Conservation (phyloP, 495 filamentous ascomycete genomes). For the Massariosphaeria phaeospora region DNA sequence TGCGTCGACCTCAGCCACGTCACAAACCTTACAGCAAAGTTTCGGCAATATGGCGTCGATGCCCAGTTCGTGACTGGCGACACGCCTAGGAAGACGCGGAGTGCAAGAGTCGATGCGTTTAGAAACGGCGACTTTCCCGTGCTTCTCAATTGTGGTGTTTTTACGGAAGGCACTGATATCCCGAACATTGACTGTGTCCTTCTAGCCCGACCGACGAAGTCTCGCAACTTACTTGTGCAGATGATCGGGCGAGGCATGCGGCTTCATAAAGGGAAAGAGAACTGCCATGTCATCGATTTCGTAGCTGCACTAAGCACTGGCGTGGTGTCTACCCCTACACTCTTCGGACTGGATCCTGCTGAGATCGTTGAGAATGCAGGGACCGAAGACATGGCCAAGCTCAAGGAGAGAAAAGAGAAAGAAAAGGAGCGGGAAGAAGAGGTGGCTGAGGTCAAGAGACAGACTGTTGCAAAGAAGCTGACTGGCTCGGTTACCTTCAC, state of each 20-base stretch:
- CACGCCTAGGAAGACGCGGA: slow-evolving; percentile 61
- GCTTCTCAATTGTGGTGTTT: slow-evolving; percentile 90
- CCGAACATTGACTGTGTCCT: slow-evolving; percentile 95
- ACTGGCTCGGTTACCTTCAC: slow-evolving; percentile 60
- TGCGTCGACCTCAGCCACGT: slow-evolving; percentile 88
- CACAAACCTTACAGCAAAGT: slow-evolving; percentile 61
- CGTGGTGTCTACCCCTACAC: slow-evolving; percentile 80
- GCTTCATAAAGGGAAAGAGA: slow-evolving; percentile 68
- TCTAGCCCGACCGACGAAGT: slow-evolving; percentile 81
- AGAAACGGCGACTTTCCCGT: slow-evolving; percentile 73
- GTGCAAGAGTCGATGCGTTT: slow-evolving; percentile 67
- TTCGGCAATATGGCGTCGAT: slow-evolving; percentile 72
- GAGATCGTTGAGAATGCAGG: slow-evolving; percentile 63
- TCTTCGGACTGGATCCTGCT: slow-evolving; percentile 89
- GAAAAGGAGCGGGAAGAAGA: slow-evolving; percentile 38
- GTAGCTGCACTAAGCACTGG: slow-evolving; percentile 75
- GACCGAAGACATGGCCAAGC: slow-evolving; percentile 51
- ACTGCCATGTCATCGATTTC: slow-evolving; percentile 97
- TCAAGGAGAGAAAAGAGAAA: slow-evolving; percentile 46
- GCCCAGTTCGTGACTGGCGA: slow-evolving; percentile 76
- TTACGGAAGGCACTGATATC: slow-evolving; percentile 95
- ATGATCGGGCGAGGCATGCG: slow-evolving; percentile 97
- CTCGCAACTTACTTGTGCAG: slow-evolving; percentile 84
- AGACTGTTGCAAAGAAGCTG: neutral
- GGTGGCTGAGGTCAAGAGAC: slow-evolving; percentile 11